Conservation (phyloP, 345 rosid species). For the Streptanthus diversifolius region DNA sequence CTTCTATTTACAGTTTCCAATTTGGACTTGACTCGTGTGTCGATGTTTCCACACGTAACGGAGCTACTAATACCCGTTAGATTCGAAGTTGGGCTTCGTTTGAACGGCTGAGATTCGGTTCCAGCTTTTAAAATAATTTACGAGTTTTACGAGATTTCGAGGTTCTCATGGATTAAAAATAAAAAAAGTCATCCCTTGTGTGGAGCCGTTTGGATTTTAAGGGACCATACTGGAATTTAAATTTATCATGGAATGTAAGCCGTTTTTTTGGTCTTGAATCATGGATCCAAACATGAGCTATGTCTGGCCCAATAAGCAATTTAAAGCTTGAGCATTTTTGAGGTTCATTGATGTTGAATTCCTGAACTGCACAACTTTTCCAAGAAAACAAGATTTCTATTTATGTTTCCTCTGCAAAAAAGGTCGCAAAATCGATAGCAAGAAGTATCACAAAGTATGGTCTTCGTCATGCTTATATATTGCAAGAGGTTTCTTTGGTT, state of each 20-base stretch:
- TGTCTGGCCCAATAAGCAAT: neutral
- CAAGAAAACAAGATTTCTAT: neutral
- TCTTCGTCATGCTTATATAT: neutral
- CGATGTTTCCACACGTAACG: too few species aligned
- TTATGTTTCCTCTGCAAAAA: neutral
- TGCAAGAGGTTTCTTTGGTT: neutral
- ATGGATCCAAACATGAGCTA: neutral
- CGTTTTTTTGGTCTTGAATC: neutral
- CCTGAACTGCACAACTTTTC: neutral
- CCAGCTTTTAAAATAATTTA: neutral
- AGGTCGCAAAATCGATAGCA: neutral
- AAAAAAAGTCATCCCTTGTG: too few species aligned
- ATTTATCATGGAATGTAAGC: neutral
- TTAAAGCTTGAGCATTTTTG: neutral
- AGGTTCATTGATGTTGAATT: neutral
- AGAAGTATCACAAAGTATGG: neutral
- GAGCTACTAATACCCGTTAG: constrained; percentile 11
- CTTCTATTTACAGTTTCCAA: neutral
- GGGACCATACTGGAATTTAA: neutral
- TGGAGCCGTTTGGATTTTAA: too few species aligned
- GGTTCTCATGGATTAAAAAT: too few species aligned
- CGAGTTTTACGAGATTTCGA: too few species aligned
- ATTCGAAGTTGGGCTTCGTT: neutral
- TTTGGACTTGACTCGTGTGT: constrained; percentile 1
- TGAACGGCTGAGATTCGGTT: neutral